These are phyloP conservation scores for Begonia masoniana DNA, from an alignment of 306 rosid genomes.

Conservation along the genomic window DNA sequence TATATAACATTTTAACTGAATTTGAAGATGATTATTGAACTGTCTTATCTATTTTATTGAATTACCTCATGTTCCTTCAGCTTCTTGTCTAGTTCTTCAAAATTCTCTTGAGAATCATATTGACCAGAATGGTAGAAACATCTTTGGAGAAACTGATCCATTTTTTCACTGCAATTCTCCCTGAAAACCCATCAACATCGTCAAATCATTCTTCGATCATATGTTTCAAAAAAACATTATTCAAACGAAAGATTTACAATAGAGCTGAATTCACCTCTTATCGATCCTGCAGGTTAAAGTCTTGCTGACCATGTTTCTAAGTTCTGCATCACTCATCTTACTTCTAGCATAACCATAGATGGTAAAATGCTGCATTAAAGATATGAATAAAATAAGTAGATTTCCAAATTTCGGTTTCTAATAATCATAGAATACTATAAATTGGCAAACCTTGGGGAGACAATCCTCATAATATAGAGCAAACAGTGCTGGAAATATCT, in stretches of 20 bases:
- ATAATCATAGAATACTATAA: too few relatives aligned
- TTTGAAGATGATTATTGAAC: background rate
- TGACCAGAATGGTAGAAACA: conserved; percentile 94
- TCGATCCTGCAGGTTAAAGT: conserved; percentile 90
- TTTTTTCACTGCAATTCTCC: conserved; percentile 72
- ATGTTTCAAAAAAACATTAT: too few relatives aligned
- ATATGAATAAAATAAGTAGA: background rate
- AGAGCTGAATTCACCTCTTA: conserved; percentile 41
- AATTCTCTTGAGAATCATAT: conserved; percentile 71
- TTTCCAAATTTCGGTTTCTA: background rate
- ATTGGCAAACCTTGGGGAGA: conserved; percentile 54
- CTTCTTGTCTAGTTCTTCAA: conserved; percentile 62
- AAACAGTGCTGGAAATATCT: conserved; percentile 90
- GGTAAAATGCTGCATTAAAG: conserved; percentile 50
- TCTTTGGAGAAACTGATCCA: conserved; percentile 71
- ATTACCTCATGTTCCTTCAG: conserved; percentile 81
- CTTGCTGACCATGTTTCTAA: conserved; percentile 80
- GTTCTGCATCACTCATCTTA: conserved; percentile 83
- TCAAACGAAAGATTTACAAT: background rate
- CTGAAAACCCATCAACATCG: conserved; percentile 23
- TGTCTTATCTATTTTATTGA: background rate
- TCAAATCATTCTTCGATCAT: too few relatives aligned
- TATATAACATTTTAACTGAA: background rate
- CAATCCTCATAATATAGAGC: conserved; percentile 82
- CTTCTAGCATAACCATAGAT: conserved; percentile 80